Conservation (phyloP, 1,139 yeast species). For the Suhomyces coccinellae region DNA sequence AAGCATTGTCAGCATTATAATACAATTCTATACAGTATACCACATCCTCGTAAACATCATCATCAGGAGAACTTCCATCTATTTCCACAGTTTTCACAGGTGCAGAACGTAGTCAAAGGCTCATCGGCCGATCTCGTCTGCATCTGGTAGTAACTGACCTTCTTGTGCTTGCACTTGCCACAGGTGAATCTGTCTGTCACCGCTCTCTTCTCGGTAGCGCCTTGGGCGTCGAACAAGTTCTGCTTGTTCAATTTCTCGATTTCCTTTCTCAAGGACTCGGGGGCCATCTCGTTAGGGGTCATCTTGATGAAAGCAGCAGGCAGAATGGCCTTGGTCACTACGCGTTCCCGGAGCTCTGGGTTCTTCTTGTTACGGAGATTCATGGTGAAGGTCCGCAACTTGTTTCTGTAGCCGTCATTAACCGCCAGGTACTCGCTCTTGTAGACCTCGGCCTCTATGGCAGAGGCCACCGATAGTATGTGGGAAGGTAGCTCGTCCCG, state of each 20-base stretch:
- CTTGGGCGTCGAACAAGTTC: slow-evolving; percentile 94
- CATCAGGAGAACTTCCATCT: slow-evolving; percentile 87
- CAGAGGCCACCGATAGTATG: slow-evolving; percentile 64
- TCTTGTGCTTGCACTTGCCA: slow-evolving; percentile 96
- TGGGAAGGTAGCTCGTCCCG: slow-evolving; percentile 54
- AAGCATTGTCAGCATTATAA: slow-evolving; percentile 6
- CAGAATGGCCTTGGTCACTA: slow-evolving; percentile 62
- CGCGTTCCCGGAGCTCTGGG: slow-evolving; percentile 74
- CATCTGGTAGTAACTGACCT: slow-evolving; percentile 95
- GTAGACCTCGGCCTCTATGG: slow-evolving; percentile 73
- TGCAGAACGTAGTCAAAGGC: slow-evolving; percentile 95
- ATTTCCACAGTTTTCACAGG: slow-evolving; percentile 96
- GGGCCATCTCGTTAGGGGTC: slow-evolving; percentile 94
- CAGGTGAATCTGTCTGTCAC: slow-evolving; percentile 95
- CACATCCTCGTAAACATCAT: slow-evolving; percentile 1
- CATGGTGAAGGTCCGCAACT: slow-evolving; percentile 79
- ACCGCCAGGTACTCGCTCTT: slow-evolving; percentile 57
- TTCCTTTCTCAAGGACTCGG: slow-evolving; percentile 82
- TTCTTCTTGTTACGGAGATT: slow-evolving; percentile 87
- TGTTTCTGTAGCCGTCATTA: slow-evolving; percentile 66
- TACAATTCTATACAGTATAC: slow-evolving; percentile 10
- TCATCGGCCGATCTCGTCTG: slow-evolving; percentile 99
- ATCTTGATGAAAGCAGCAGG: slow-evolving; percentile 71
- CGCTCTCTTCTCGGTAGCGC: slow-evolving; percentile 96
- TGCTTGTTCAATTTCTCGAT: slow-evolving; percentile 82